Percentiles rank a stretch among this genome's conserved stretches.
Conservation (phyloP, 1,139 yeast species). For the Scheffersomyces cryptocercus region DNA sequence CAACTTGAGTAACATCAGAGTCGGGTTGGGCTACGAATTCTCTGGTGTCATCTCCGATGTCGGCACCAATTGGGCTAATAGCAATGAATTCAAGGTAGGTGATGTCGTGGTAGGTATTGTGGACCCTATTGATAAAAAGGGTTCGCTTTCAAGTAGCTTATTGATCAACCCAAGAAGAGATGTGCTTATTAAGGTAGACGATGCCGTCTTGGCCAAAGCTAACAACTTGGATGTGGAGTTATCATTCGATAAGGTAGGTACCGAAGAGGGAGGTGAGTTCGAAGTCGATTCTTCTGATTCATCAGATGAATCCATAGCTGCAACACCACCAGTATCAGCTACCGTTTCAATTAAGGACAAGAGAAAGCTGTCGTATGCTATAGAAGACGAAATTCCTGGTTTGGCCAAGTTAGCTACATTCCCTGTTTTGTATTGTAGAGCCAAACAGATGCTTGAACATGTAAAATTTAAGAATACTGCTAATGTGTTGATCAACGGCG, state of each 20-base stretch:
- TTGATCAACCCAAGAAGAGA: conserved; percentile 37
- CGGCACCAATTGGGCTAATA: conserved; percentile 26
- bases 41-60: conserved; percentile 36
- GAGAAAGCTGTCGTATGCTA: background rate
- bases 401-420: conserved; percentile 38
- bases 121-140: conserved; percentile 36
- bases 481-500: conserved; percentile 45
- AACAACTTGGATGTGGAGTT: conserved; percentile 12
- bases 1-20: conserved; percentile 38
- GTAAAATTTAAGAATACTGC: conserved; percentile 20
- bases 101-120: conserved; percentile 40
- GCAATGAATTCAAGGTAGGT: conserved; percentile 28
- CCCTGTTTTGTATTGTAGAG: conserved; percentile 40
- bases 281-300: conserved; percentile 3
- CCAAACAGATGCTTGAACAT: conserved; percentile 38
- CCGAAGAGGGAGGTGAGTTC: conserved; percentile 1
- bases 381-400: conserved; percentile 9
- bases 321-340: background rate
- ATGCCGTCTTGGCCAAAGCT: conserved; percentile 22
- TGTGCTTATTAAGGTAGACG: conserved; percentile 29
- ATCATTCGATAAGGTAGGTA: conserved; percentile 4
- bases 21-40: conserved; percentile 48
- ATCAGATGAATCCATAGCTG: background rate
- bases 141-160: conserved; percentile 38
- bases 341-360: background rate